Conservation (phyloP, 164 flowering plant genomes). For the Vitis vinifera region DNA sequence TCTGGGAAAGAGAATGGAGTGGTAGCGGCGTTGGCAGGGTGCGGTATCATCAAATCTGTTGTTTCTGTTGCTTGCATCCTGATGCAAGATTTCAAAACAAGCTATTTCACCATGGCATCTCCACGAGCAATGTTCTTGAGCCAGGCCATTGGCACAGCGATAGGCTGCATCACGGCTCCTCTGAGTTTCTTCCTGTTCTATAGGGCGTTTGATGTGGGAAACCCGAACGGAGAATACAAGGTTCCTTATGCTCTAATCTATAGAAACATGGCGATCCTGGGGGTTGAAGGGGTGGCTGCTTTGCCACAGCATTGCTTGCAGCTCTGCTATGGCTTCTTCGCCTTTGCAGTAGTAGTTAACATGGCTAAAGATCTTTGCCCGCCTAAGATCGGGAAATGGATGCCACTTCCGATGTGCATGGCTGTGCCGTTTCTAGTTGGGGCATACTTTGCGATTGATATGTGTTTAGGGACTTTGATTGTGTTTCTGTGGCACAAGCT, state of each 20-base stretch:
- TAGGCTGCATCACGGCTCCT: constrained; percentile 50
- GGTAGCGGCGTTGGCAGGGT: constrained; percentile 53
- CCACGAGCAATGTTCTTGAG: constrained; percentile 60
- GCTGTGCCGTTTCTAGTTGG: constrained; percentile 64
- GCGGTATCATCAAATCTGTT: constrained; percentile 62
- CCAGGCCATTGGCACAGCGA: constrained; percentile 52
- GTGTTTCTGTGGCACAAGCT: constrained; percentile 54
- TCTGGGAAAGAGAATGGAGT: constrained; percentile 47
- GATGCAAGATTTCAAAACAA: constrained; percentile 69
- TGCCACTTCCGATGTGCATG: constrained; percentile 70
- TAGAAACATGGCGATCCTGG: constrained; percentile 64
- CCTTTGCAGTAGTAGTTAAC: constrained; percentile 41
- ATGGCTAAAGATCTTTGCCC: constrained; percentile 46
- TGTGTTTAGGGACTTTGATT: constrained; percentile 57
- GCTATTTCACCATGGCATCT: constrained; percentile 50
- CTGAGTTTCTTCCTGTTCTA: constrained; percentile 63
- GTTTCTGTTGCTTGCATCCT: constrained; percentile 51
- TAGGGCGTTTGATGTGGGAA: constrained; percentile 69
- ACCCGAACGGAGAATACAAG: constrained; percentile 60
- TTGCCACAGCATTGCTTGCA: constrained; percentile 64
- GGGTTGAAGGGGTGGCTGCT: constrained; percentile 66
- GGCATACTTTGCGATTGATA: constrained; percentile 52
- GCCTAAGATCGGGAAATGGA: constrained; percentile 37
- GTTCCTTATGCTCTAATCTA: constrained; percentile 71
- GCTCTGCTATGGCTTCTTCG: constrained; percentile 57